Base-by-base conservation (phyloP, 345 rosid genomes). In the Cardamine chenopodiifolia region DNA sequence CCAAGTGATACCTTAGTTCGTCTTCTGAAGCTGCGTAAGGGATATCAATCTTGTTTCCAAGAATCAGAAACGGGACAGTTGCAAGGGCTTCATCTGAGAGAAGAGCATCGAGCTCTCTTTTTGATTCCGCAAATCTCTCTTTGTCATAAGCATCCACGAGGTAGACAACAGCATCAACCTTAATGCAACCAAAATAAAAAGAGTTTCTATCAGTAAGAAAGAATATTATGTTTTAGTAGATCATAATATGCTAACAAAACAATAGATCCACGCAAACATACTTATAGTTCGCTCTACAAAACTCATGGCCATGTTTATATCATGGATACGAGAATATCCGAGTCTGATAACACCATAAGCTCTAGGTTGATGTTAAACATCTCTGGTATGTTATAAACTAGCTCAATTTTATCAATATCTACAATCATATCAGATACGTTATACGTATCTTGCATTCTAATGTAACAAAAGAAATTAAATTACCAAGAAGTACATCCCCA, bases 141-240 rank as follows among this genome's bases (percentile, higher is more conserved):
- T 82, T 85, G 79, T 88, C 93, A 39, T 83, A 79, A 20, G 89
- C 90, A 80, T 88, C 93, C 31, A 88, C 93, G 23, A 88, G 83
- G 78, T 88, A 88, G 39, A 88, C 89, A 70, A 86, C 93, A 0
- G 90, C 93, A 83, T 88, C 93, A 70, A 88, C 93, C 92, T 88
- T 45, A 65, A 74, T 10, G 7, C 4, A 6, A 1, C 28, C 0
- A 11, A 40, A 14, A 1, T 52, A 52, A 25, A 50, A 26, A 9
- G 8, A 68, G 10, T 17, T 63, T 20, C 7, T 8, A 66, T 68
- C 15, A 72, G 67, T 20, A 60, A 60, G n/a, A 60, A 50, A 40
- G 6, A 54, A n/a, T 2, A 66, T 2, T 2, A 32, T 20, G 22
- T 66, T 66, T 11, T 5, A 4, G 0, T 7, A 26, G 7, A 44